Base-by-base conservation (phyloP, 345 rosid genomes). In the Boechera retrofracta region DNA sequence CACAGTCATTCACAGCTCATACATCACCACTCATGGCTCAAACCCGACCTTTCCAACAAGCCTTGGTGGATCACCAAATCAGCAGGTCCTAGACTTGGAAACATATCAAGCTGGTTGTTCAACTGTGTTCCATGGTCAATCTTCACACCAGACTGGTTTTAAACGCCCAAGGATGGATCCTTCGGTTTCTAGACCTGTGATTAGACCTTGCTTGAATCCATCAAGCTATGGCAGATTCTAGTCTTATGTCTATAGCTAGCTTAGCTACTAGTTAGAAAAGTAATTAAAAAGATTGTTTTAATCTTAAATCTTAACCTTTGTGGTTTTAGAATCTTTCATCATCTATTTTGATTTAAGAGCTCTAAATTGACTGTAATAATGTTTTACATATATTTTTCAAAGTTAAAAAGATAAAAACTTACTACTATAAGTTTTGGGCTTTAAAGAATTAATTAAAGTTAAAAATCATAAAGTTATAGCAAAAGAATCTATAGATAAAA, bases 151-250 rank as follows among this genome's bases (percentile, higher is more conserved):
- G n/a, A 2, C 26, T 44, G 67, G 76, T 56, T 16, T 0, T 29
- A 71, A 77, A 77, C 72, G 80, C 5, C 67, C 45, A 47, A 77
- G 67, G 41, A 35, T 29, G 72, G 76, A 64, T 45, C 36, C 44
- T 64, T 33, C 5, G n/a, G 59, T 15, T 77, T 26, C 60, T 55
- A 47, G 76, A 45, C 45, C 60, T 10, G 6, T 28, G 26, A 35
- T 71, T 64, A 57, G 80, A 71, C 67, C 67, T 36, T 71, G 76
- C 45, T 16, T 18, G 5, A 57, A 57, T 13, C 67, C 67, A 45
- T 10, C 76, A 10, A 42, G 76, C 5, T 29, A 10, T 39, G 59
- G 36, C 38, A 71, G 61, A 44, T 45, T 55, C 53, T 77, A 70
- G 71, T 62, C 11, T 32, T 62, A 54, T 33, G 38, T 26, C 48